Evolutionary conservation across 768 basidiomycete genomes (phyloP).

Genomic region (Kwoniella heveanensis): DNA sequence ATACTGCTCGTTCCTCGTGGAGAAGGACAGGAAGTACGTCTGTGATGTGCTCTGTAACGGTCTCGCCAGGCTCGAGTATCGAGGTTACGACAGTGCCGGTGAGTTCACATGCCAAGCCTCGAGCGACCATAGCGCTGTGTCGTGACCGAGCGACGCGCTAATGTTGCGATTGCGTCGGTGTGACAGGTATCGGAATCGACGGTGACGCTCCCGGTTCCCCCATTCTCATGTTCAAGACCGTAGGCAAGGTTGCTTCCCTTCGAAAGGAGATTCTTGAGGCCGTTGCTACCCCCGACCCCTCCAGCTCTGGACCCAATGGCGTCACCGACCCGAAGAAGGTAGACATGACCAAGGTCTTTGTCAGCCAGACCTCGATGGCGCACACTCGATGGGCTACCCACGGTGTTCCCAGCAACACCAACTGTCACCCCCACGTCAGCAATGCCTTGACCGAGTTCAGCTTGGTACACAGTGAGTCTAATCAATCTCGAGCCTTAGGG

Average conservation of each 20-base stretch:
- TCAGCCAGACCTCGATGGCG: slow-evolving; percentile 92
- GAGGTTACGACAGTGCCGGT: slow-evolving; percentile 93
- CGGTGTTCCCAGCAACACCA: slow-evolving; percentile 79
- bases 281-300: slow-evolving; percentile 37
- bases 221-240: slow-evolving; percentile 85
- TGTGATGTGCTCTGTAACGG: slow-evolving; percentile 88
- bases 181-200: slow-evolving; percentile 66
- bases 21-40: slow-evolving; percentile 90
- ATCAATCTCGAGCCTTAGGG: no score
- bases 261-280: slow-evolving; percentile 76
- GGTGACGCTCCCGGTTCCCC: slow-evolving; percentile 79
- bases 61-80: slow-evolving; percentile 92
- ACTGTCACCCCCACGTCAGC: slow-evolving; percentile 93
- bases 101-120: slow-evolving; percentile 21
- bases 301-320: slow-evolving; percentile 19
- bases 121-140: no score
- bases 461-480: slow-evolving; percentile 73
- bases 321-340: slow-evolving; percentile 59
- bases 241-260: slow-evolving; percentile 92
- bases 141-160: not conserved
- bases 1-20: slow-evolving; percentile 91
- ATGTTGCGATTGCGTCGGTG: not conserved
- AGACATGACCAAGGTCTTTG: slow-evolving; percentile 73
- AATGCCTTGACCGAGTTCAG: slow-evolving; percentile 79
- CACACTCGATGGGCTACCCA: slow-evolving; percentile 99